phyloP scores from a whole-genome alignment of 2,329 filamentous ascomycete species.

The Camptophora hylomeconis region DNA sequence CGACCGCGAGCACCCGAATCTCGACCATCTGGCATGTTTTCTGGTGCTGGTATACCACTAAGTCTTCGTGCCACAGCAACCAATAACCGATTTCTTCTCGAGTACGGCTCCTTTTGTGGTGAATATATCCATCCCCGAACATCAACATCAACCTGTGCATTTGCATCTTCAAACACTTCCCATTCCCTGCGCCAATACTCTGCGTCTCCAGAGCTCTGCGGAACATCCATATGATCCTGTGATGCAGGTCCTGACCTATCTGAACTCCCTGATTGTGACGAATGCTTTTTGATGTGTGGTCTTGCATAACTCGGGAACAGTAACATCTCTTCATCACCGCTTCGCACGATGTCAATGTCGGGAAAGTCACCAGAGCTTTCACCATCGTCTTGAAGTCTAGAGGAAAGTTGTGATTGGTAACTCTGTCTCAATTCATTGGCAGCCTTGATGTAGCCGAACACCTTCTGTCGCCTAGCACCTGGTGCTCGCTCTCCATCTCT shows the following conservation, averaged over 20 bases:
- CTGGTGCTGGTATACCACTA: conserved; percentile 67
- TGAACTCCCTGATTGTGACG: conserved; percentile 18
- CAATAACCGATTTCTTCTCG: conserved; percentile 71
- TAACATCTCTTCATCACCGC: conserved; percentile 82
- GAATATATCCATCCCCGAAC: conserved; percentile 91
- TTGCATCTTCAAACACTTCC: conserved; percentile 67
- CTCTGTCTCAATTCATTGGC: conserved; percentile 59
- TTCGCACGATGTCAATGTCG: conserved; percentile 65
- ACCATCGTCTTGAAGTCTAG: conserved; percentile 32
- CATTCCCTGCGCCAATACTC: conserved; percentile 70
- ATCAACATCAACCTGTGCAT: conserved; percentile 83
- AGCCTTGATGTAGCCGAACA: conserved; percentile 59
- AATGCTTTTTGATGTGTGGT: conserved; percentile 44
- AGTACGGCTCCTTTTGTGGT: conserved; percentile 73
- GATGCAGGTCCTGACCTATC: conserved; percentile 18
- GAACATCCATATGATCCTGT: conserved; percentile 27
- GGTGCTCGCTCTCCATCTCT: conserved; percentile 34
- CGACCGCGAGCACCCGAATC: conserved; percentile 25
- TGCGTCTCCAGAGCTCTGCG: conserved; percentile 42
- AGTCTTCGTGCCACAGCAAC: conserved; percentile 77
- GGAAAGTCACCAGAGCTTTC: conserved; percentile 67
- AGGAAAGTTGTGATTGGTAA: conserved; percentile 45
- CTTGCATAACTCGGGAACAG: conserved; percentile 90
- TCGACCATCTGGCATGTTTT: conserved; percentile 30
- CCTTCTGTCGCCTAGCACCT: conserved; percentile 62